Evolutionary conservation across 257 asterid genomes (phyloP), one percentile per base, ranked within the genome.

Genomic region (Primulina huaijiensis): DNA sequence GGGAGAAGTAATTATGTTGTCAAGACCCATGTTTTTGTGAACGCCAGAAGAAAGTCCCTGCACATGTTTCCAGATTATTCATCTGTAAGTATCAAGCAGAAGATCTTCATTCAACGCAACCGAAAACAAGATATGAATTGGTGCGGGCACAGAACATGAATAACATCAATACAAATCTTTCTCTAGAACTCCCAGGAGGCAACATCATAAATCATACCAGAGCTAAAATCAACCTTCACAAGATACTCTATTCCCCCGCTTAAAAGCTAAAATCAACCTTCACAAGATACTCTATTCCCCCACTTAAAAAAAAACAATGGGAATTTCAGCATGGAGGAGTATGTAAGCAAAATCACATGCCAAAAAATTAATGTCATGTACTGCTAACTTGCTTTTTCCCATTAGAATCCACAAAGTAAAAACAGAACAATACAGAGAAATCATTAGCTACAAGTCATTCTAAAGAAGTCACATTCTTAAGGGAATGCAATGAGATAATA

Each of bases 1-100:
- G 67, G 95, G 90, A 63, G 90, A 86, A 59, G 90, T 80, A 74
- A 86, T 76, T 43, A 81, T 79, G 46, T 75, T 82, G 65, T 88
- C 95, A 11, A 86, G 79, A 27, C 81, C 85, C 93, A 88, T 88
- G 23, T 62, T 25, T 72, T 65, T 63, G 46, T 2, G 61, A 35
- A 66, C 38, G 59, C 38, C 60, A 68, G 71, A 67, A 62, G 72
- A 68, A 65, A 73, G 40, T 43, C 75, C 79, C 81, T 83, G 78
- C 75, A 75, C 56, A 30, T 20, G 60, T 60, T 76, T 64, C 55
- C 6, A 52, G 65, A 8, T 69, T 37, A 11, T 69, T 29, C n/a
- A 19, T 46, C 37, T 57, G 62, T 60, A 30, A 25, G 21, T 37
- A 14, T 16, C 35, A 7, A 59, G 60, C 30, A 3, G n/a, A 43